These are phyloP conservation scores for Priceomyces fermenticarens DNA, from an alignment of 805 yeast species.

Conservation along the genomic window DNA sequence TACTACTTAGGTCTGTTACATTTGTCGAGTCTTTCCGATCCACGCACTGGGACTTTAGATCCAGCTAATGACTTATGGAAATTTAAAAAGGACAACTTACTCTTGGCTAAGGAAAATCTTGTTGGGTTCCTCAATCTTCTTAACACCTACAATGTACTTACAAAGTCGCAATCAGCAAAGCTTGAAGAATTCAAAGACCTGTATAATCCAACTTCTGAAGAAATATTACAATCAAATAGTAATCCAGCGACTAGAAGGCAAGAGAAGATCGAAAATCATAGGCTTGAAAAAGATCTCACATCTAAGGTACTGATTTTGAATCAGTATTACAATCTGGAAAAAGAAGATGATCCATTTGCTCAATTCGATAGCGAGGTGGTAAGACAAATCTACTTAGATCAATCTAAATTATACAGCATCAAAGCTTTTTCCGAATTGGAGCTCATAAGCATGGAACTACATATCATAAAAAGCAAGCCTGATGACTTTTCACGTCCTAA, in stretches of 20 bases:
- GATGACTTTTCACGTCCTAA: slow-evolving; percentile 3
- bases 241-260: slow-evolving; percentile 54
- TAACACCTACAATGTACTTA: slow-evolving; percentile 43
- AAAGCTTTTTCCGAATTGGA: slow-evolving; percentile 58
- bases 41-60: slow-evolving; percentile 24
- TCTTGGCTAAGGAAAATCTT: slow-evolving; percentile 36
- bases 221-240: slow-evolving; percentile 17
- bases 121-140: slow-evolving; percentile 43
- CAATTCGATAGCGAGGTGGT: slow-evolving; percentile 62
- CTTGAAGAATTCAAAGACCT: slow-evolving; percentile 39
- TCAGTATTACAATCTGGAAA: slow-evolving; percentile 15
- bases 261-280: slow-evolving; percentile 68
- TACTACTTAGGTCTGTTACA: slow-evolving; percentile 49
- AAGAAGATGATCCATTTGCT: slow-evolving; percentile 18
- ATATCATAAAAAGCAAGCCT: slow-evolving; percentile 52
- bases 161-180: slow-evolving; percentile 31
- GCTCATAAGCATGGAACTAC: slow-evolving; percentile 59
- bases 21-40: slow-evolving; percentile 9
- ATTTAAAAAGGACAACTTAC: slow-evolving; percentile 24
- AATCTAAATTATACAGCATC: slow-evolving; percentile 50
- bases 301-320: slow-evolving; percentile 40
- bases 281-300: slow-evolving; percentile 53
- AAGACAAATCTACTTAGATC: slow-evolving; percentile 54
- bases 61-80: slow-evolving; percentile 15
- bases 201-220: slow-evolving; percentile 40